These are phyloP conservation scores for Phragmites australis DNA, from an alignment of 176 grass and related monocot species.

Conservation along the genomic window DNA sequence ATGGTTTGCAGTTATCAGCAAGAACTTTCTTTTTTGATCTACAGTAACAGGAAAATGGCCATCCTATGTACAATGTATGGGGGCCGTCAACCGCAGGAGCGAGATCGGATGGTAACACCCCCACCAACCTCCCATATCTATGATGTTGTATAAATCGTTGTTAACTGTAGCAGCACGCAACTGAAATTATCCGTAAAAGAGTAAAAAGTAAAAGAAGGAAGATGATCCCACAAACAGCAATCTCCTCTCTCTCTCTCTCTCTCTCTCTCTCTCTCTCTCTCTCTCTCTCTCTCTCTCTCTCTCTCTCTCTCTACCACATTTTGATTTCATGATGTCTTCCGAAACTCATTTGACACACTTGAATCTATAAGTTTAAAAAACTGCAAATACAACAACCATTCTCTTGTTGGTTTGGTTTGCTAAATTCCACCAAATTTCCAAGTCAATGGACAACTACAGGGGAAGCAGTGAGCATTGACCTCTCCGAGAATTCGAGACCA, in stretches of 20 bases:
- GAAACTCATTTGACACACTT: not conserved
- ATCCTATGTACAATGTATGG: no score
- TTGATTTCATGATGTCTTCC: not conserved
- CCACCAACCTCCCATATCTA: no score
- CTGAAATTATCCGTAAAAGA: not conserved
- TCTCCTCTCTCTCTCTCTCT: not conserved
- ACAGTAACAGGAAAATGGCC: no score
- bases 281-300: no score
- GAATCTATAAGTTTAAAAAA: not conserved
- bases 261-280: no score
- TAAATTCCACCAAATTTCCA: slow-evolving; percentile 13
- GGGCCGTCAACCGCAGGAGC: no score
- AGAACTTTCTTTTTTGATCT: no score
- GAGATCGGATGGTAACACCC: no score
- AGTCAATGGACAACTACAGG: not conserved
- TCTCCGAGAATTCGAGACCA: not conserved
- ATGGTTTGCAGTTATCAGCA: no score
- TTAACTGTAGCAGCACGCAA: slow-evolving; percentile 37
- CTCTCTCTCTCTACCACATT: no score
- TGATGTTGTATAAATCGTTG: slow-evolving; percentile 1
- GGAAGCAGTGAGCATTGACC: slow-evolving; percentile 8
- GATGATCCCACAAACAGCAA: not conserved
- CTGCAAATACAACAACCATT: slow-evolving; percentile 1
- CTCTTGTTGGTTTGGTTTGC: slow-evolving; percentile 24
- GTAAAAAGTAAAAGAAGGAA: not conserved